Conservation (phyloP, 2,329 filamentous ascomycete species). For the Colletotrichum melonis region DNA sequence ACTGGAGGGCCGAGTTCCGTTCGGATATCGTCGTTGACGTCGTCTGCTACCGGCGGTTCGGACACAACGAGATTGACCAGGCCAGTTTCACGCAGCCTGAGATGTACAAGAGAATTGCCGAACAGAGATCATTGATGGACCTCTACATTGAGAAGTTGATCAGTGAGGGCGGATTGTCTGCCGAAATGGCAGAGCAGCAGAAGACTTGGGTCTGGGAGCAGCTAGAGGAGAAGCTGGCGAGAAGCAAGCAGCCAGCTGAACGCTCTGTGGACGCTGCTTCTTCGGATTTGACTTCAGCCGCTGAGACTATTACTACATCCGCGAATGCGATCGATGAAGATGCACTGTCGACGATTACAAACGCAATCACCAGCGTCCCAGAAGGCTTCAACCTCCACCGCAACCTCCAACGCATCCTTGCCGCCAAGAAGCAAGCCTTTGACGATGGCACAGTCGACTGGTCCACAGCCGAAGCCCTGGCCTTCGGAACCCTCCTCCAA, state of each 20-base stretch:
- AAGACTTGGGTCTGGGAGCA: slow-evolving; percentile 99
- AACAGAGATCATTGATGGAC: slow-evolving; percentile 85
- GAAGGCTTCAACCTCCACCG: slow-evolving; percentile 91
- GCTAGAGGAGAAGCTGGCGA: slow-evolving; percentile 95
- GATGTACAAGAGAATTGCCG: slow-evolving; percentile 98
- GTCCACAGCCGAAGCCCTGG: slow-evolving; percentile 95
- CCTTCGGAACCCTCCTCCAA: slow-evolving; percentile 88
- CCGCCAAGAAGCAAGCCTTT: slow-evolving; percentile 89
- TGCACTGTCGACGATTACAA: slow-evolving; percentile 82
- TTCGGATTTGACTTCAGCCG: slow-evolving; percentile 72
- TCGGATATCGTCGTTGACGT: slow-evolving; percentile 97
- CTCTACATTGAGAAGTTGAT: slow-evolving; percentile 92
- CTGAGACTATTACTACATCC: slow-evolving; percentile 91
- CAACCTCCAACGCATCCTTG: slow-evolving; percentile 95
- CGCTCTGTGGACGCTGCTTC: slow-evolving; percentile 92
- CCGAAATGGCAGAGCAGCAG: slow-evolving; percentile 97
- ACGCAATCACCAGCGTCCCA: slow-evolving; percentile 80
- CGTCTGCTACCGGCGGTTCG: slow-evolving; percentile 98
- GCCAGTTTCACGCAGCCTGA: slow-evolving; percentile 99
- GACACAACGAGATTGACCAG: slow-evolving; percentile 99
- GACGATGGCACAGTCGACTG: slow-evolving; percentile 95
- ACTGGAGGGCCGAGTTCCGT: slow-evolving; percentile 99
- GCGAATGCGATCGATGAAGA: slow-evolving; percentile 71
- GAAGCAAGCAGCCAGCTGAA: slow-evolving; percentile 95
- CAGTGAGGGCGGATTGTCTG: slow-evolving; percentile 91